A percentile compares a stretch with the other conserved stretches of the same genome.
phyloP scores from a whole-genome alignment of 495 filamentous ascomycete genomes.

The Penicillium crystallinum region DNA sequence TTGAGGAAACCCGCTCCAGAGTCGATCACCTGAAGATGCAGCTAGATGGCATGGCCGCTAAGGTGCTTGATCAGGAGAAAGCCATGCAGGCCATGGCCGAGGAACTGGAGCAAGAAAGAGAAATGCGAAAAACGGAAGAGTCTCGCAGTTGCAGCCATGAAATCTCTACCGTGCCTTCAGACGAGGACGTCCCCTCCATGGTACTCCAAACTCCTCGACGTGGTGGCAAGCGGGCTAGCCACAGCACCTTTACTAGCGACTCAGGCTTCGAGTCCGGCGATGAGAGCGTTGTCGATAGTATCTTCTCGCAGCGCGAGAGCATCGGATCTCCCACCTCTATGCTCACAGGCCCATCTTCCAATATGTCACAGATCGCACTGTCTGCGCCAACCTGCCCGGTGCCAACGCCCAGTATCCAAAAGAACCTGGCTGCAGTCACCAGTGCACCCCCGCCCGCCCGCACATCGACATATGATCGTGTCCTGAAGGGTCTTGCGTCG shows the following conservation, averaged over 20 bases:
- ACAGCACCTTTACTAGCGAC: constrained; percentile 47
- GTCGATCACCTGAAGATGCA: constrained; percentile 63
- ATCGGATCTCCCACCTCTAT: constrained; percentile 47
- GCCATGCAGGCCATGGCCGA: constrained; percentile 58
- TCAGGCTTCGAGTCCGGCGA: constrained; percentile 52
- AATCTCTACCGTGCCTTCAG: constrained; percentile 29
- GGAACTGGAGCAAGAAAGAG: constrained; percentile 58
- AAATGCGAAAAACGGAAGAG: constrained; percentile 48
- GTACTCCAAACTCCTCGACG: constrained; percentile 46
- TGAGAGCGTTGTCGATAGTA: constrained; percentile 54
- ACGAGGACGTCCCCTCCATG: constrained; percentile 45
- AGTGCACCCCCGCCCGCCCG: constrained; percentile 21
- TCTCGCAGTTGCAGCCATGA: constrained; percentile 41
- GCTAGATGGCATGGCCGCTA: constrained; percentile 69
- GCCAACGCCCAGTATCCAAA: constrained; percentile 18
- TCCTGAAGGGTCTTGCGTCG: constrained; percentile 38
- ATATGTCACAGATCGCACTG: constrained; percentile 34
- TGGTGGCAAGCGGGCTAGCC: constrained; percentile 48
- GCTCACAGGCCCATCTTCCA: constrained; percentile 37
- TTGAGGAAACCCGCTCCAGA: constrained; percentile 68
- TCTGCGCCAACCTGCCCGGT: constrained; percentile 25
- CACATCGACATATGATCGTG: constrained; percentile 37
- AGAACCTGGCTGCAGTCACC: constrained; percentile 17
- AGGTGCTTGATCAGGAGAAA: constrained; percentile 58
- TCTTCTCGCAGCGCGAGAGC: constrained; percentile 58